phyloP scores from a whole-genome alignment of 768 basidiomycete species.

The Lactifluus subvellereus region DNA sequence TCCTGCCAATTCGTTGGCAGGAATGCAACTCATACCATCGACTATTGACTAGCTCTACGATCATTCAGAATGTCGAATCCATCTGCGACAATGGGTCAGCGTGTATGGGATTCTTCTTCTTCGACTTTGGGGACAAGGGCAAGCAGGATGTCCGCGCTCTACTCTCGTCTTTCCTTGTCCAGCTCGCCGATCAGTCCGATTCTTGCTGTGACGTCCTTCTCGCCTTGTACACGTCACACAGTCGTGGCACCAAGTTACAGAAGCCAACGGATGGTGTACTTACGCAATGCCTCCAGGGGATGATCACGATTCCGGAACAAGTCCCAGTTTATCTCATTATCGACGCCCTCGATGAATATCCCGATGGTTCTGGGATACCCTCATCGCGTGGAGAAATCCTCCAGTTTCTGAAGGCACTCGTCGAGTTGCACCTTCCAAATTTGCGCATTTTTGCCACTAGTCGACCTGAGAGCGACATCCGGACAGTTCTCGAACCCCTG shows the following conservation, averaged over 20 bases:
- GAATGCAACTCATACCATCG: not conserved
- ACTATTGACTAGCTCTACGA: not conserved
- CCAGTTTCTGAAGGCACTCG: not conserved
- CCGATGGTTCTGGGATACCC: not conserved
- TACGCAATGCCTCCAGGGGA: not conserved
- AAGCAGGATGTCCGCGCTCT: not conserved
- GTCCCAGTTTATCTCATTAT: not conserved
- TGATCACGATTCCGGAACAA: not conserved
- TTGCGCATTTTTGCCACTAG: not conserved
- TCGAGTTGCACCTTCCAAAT: not conserved
- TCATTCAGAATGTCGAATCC: not conserved
- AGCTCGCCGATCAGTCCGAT: conserved; percentile 3
- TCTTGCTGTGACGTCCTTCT: not conserved
- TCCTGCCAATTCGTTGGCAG: accelerated
- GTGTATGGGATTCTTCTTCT: too few relatives aligned
- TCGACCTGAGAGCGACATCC: not conserved
- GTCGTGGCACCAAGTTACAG: not conserved
- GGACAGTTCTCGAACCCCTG: not conserved
- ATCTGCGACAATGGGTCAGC: not conserved
- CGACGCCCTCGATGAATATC: conserved; percentile 3
- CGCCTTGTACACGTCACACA: not conserved
- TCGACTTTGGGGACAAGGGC: not conserved
- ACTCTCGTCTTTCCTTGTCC: not conserved
- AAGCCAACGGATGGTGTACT: not conserved
- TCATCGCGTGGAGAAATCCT: not conserved